Evolutionary conservation across 2,329 filamentous ascomycete genomes (phyloP), one percentile per base, ranked within the genome.

Genomic region (Gyromitra esculenta): DNA sequence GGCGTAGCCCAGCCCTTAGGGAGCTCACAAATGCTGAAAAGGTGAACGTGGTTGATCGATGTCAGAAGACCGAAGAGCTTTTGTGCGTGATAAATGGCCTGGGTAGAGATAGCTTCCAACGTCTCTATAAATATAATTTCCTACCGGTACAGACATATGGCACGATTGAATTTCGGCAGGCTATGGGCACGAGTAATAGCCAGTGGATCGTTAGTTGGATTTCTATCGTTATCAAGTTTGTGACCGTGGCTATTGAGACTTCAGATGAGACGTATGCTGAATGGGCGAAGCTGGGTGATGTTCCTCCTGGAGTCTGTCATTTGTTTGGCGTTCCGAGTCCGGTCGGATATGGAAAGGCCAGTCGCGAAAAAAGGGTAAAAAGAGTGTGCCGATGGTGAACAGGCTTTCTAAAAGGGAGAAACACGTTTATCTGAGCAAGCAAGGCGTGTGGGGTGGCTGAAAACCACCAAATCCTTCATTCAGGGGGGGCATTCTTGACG

Each of bases 121-220:
- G 71, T 13, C 70, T 76, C 7, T 77, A 71, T 54, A 78, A 67
- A 37, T 79, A 79, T 64, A 79, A 79, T 50, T 78, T 79, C 25
- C 41, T 52, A 5, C 59, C 72, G 7, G 56, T 78, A 50, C 21
- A 60, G 25, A 73, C 21, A 5, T 76, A 79, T 60, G 77, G 77
- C 0, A 78, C 67, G 8, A 70, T 79, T 41, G 77, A 79, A 69
- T 79, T 79, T 11, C 39, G 77, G 15, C 77, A 79, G 37, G 76
- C 67, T 31, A 65, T 68, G 45, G 77, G 65, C 9, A 63, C 71
- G 11, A 57, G n/a, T 1, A 25, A 73, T 31, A 25, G 11, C 4
- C 48, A 67, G 18, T 50, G 56, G 18, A 68, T 72, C 8, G 21
- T 74, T 2, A 43, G 67, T 2, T 79, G 77, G 77, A 57, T 78